Percentiles rank a stretch among this genome's conserved stretches.
Conservation (phyloP, 2,329 filamentous ascomycete species). For the Tolypocladium endophyticum region DNA sequence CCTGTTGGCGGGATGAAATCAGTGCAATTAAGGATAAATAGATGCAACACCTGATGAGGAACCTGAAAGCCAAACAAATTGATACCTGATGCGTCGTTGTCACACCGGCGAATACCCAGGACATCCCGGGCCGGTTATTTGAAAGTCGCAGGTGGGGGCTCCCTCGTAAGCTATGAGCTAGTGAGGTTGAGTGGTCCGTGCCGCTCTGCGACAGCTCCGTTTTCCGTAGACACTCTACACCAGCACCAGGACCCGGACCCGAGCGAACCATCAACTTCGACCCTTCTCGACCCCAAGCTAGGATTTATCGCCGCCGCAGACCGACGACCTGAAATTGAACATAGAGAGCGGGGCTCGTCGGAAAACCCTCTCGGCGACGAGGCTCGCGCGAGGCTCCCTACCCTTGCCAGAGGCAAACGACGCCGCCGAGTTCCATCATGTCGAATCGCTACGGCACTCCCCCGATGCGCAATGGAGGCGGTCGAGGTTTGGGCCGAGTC, state of each 20-base stretch:
- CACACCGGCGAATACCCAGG: no score
- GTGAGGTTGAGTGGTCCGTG: background rate
- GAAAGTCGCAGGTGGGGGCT: background rate
- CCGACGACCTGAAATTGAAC: background rate
- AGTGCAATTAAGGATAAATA: background rate
- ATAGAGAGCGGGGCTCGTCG: background rate
- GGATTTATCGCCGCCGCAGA: background rate
- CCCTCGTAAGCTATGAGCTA: no score
- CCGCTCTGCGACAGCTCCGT: background rate
- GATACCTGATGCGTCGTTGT: background rate
- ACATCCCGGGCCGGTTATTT: no score
- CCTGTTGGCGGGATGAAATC: background rate
- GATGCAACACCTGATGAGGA: background rate
- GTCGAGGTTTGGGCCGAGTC: constrained; percentile 27
- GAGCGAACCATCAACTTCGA: background rate
- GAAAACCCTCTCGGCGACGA: constrained; percentile 3
- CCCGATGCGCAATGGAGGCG: constrained; percentile 24
- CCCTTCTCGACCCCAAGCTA: background rate
- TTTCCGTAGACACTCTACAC: no score
- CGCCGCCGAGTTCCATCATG: constrained; percentile 27
- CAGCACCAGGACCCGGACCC: background rate
- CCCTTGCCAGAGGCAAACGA: background rate
- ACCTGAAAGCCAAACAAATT: background rate
- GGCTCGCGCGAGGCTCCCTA: constrained; percentile 5
- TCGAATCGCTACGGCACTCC: constrained; percentile 36